Evolutionary conservation across 2,329 filamentous ascomycete genomes (phyloP).

Genomic region (Aspergillus niger): DNA sequence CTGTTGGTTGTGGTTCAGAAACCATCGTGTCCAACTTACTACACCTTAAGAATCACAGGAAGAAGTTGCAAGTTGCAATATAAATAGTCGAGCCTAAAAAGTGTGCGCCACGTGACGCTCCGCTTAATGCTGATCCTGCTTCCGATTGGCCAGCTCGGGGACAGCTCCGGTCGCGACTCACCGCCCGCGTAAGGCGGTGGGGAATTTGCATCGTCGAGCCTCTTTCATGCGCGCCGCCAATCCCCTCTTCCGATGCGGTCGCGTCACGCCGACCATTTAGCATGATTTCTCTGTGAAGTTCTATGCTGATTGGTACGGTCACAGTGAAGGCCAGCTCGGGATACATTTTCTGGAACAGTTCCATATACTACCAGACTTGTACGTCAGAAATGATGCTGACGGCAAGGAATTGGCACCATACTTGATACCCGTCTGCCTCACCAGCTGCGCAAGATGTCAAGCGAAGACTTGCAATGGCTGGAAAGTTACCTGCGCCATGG

Average conservation of each 20-base stretch:
- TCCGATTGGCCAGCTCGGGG: slow-evolving; percentile 18
- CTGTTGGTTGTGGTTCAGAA: neutral
- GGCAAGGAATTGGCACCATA: neutral
- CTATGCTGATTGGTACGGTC: neutral
- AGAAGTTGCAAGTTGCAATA: slow-evolving; percentile 19
- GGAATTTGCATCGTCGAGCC: neutral
- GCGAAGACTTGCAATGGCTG: slow-evolving; percentile 24
- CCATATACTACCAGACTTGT: too few relatives aligned
- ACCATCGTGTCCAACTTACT: neutral
- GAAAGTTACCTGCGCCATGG: slow-evolving; percentile 13
- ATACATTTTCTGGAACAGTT: neutral
- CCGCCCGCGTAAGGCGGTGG: slow-evolving; percentile 7
- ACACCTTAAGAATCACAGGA: too few relatives aligned
- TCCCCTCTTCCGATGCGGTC: neutral
- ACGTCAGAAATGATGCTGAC: neutral
- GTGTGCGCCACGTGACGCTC: slow-evolving; percentile 36
- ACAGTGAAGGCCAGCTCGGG: neutral
- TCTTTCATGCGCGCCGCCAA: neutral
- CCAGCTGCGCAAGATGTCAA: slow-evolving; percentile 19
- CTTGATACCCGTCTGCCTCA: neutral
- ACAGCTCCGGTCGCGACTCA: neutral
- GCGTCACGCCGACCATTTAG: neutral
- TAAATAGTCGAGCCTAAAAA: slow-evolving; percentile 20
- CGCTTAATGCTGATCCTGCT: slow-evolving; percentile 22
- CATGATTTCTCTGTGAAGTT: neutral